Evolutionary conservation across 441 rosid species (phyloP), one percentile per base, ranked within the genome.

Genomic region (Syzygium malaccense): DNA sequence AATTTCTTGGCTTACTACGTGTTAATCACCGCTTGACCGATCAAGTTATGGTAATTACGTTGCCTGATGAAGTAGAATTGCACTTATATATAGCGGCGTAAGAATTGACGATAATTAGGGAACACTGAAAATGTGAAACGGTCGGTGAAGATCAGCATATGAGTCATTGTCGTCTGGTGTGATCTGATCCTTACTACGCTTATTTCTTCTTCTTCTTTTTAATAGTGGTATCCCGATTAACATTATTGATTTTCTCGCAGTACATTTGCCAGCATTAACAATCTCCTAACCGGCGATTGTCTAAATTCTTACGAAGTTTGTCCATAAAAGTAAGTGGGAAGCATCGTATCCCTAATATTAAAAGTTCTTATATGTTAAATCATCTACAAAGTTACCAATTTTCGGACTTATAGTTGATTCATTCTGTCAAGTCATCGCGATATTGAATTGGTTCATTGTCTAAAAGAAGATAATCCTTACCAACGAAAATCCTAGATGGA

Each of bases 121-220:
- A 13, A 71, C 28, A 5, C 3, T 3, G 9, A 71, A 71, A 37
- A 23, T 19, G 8, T 5, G 80, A 19, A 71, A 71, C 0, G 0
- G 33, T 19, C 1, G 0, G 32, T 1, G 3, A 68, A 2, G 7
- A 33, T 71, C 15, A 4, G 0, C 2, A 68, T 32, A 23, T 68
- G 26, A 68, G 48, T 23, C 8, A 0, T 20, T 11, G 15, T 20
- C 28, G 14, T 8, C 17, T 20, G 3, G n/a, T 37, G 49, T 23
- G 14, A 41, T 37, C 2, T 20, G 1, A 71, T 33, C 8, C 17
- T 1, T 1, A 10, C 1, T 1, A 0, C 1, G 2, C 7, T 8
- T 3, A 20, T 23, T 60, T 37, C 49, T 71, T 26, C 2, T 3
- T 7, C 7, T 55, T 55, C 9, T 2, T 14, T 55, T 55, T 19